These are phyloP conservation scores for Polyplosphaeria fusca DNA, from an alignment of 495 filamentous ascomycete species.

Conservation along the genomic window DNA sequence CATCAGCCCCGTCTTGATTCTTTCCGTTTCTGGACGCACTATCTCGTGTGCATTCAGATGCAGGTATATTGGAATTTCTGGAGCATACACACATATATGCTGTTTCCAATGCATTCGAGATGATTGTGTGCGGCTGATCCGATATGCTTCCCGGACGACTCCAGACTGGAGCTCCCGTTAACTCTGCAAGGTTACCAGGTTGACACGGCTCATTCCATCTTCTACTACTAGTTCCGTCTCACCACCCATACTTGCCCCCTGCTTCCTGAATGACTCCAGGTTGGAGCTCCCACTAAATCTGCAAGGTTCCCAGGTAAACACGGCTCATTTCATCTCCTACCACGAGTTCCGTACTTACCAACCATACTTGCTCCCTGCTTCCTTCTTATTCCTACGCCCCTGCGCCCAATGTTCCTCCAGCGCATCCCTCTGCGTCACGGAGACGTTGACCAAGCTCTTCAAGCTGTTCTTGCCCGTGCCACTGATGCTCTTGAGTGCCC, in stretches of 20 bases:
- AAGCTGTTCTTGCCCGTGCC: constrained; percentile 78
- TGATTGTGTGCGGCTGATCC: no score
- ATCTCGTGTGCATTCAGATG: no score
- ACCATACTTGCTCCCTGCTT: constrained; percentile 79
- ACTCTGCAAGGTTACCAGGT: no score
- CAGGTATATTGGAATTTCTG: no score
- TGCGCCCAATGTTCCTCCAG: constrained; percentile 85
- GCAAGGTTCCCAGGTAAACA: not conserved
- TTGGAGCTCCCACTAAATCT: not conserved
- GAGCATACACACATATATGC: no score
- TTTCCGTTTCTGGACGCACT: no score
- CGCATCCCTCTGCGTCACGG: constrained; percentile 72
- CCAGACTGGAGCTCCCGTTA: no score
- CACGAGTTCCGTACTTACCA: constrained; percentile 51
- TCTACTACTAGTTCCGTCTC: no score
- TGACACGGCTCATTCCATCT: no score
- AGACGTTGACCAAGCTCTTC: constrained; percentile 80
- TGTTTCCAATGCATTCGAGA: no score
- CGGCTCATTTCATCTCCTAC: not conserved
- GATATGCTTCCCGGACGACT: no score
- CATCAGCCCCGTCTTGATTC: no score
- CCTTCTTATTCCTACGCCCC: constrained; percentile 68
- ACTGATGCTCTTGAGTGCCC: constrained; percentile 78
- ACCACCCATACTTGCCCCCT: not conserved
- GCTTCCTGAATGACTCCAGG: not conserved